These are phyloP conservation scores for Papiliotrema nemorosa DNA, from an alignment of 1,284 basidiomycete genomes.

Conservation along the genomic window DNA sequence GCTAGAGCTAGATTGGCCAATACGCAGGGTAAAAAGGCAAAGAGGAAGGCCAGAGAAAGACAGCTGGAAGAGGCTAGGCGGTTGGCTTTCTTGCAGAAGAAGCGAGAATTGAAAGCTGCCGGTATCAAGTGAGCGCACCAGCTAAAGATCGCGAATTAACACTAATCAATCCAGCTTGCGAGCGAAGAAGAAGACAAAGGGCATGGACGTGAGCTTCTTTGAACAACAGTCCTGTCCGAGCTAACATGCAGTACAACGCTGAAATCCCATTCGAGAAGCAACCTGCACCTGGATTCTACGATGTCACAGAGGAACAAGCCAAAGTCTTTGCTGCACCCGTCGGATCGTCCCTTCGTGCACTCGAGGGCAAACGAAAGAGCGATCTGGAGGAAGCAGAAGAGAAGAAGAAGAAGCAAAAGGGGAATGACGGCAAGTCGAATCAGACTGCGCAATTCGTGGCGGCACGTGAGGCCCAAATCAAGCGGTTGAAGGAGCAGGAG, in stretches of 20 bases:
- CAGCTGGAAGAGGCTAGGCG: constrained; percentile 94
- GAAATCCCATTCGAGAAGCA: constrained; percentile 99
- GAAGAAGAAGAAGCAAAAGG: constrained; percentile 76
- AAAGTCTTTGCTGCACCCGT: constrained; percentile 82
- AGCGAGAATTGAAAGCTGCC: constrained; percentile 93
- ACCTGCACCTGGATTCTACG: constrained; percentile 92
- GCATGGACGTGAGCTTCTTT: constrained; percentile 76
- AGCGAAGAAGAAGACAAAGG: constrained; percentile 88
- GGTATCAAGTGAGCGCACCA: constrained; percentile 74
- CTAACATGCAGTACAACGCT: constrained; percentile 72
- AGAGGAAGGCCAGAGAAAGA: constrained; percentile 94
- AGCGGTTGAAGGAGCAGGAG: constrained; percentile 94
- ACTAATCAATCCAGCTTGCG: constrained; percentile 45
- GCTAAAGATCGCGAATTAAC: background rate
- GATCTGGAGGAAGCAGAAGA: constrained; percentile 73
- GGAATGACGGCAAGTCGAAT: constrained; percentile 52
- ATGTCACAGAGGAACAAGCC: constrained; percentile 91
- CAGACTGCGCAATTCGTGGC: constrained; percentile 89
- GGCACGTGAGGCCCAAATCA: constrained; percentile 92
- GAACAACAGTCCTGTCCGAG: constrained; percentile 4
- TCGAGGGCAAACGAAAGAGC: constrained; percentile 83
- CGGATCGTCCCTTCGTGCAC: constrained; percentile 79
- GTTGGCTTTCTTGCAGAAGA: constrained; percentile 94
- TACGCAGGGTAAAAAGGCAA: constrained; percentile 99
- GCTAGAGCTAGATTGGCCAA: constrained; percentile 96